Percentiles rank a stretch among this genome's conserved stretches.
These are phyloP conservation scores for Phytophthora cryptogea DNA, from an alignment of 352 stramenopile species.

Conservation along the genomic window DNA sequence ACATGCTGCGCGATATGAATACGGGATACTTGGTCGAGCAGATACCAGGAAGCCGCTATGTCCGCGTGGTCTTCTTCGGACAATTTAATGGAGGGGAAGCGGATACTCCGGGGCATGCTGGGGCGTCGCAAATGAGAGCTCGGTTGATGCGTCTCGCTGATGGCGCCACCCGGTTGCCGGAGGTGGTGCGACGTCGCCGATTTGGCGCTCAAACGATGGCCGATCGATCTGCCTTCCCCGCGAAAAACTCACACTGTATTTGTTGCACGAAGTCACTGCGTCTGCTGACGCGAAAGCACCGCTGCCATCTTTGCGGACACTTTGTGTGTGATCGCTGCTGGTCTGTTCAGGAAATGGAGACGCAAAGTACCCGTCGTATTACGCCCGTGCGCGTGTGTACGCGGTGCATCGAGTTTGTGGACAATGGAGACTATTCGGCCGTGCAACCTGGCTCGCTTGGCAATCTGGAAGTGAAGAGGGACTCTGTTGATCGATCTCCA, in stretches of 20 bases:
- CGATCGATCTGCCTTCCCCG: slow-evolving; percentile 20
- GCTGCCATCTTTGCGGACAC: slow-evolving; percentile 38
- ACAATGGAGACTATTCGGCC: slow-evolving; percentile 49
- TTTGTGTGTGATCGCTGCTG: slow-evolving; percentile 37
- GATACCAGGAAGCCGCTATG: slow-evolving; percentile 23
- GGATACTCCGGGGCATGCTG: slow-evolving; percentile 5
- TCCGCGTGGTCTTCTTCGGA: slow-evolving; percentile 45
- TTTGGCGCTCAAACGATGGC: slow-evolving; percentile 34
- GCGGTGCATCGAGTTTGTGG: slow-evolving; percentile 53
- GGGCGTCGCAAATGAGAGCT: slow-evolving; percentile 24
- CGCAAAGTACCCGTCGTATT: slow-evolving; percentile 15
- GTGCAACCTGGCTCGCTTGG: slow-evolving; percentile 24
- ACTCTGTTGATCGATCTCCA: slow-evolving; percentile 19
- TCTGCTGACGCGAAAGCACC: slow-evolving; percentile 33
- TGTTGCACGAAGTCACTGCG: slow-evolving; percentile 38
- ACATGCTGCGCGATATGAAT: slow-evolving; percentile 31
- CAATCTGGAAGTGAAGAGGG: slow-evolving; percentile 18
- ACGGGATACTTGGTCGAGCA: slow-evolving; percentile 42
- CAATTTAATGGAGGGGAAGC: slow-evolving; percentile 23
- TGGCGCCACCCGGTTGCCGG: slow-evolving; percentile 27
- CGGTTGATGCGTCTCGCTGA: slow-evolving; percentile 38
- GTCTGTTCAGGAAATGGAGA: slow-evolving; percentile 35
- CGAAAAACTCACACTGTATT: slow-evolving; percentile 33
- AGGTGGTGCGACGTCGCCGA: slow-evolving; percentile 33
- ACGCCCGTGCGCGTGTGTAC: slow-evolving; percentile 46